These are phyloP conservation scores for Chaetothyriales sp. DNA, from an alignment of 2,329 filamentous ascomycete genomes.

Conservation along the genomic window DNA sequence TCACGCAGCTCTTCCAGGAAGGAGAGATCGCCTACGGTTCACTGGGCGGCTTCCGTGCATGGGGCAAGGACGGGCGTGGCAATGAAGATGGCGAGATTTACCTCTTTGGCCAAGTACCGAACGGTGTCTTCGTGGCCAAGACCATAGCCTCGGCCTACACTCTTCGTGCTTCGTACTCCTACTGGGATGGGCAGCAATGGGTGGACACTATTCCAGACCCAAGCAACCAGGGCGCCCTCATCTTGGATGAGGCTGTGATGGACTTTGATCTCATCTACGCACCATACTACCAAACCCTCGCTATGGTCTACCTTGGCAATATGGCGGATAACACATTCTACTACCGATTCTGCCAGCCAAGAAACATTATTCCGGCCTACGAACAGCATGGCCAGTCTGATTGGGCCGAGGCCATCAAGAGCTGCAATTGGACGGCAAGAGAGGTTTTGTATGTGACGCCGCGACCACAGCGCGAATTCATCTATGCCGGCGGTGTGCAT, in stretches of 20 bases:
- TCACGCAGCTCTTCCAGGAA: conserved; percentile 20
- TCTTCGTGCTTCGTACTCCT: conserved; percentile 17
- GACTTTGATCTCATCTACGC: conserved; percentile 23
- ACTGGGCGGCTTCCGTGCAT: conserved; percentile 21
- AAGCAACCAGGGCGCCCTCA: conserved; percentile 14
- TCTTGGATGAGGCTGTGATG: conserved; percentile 20
- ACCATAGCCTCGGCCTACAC: conserved; percentile 12
- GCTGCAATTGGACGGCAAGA: conserved; percentile 20
- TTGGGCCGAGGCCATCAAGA: conserved; percentile 20
- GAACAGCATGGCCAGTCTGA: conserved; percentile 8
- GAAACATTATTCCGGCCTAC: conserved; percentile 13
- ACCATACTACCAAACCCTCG: conserved; percentile 21
- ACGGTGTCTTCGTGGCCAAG: conserved; percentile 20
- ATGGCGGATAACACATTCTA: conserved; percentile 24
- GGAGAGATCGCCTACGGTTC: conserved; percentile 21
- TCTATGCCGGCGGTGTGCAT: conserved; percentile 22
- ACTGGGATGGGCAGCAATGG: conserved; percentile 21
- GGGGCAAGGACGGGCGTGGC: conserved; percentile 19
- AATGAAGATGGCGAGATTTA: conserved; percentile 22
- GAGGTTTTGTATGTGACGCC: conserved; percentile 18
- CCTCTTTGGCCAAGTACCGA: conserved; percentile 19
- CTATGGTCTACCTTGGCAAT: conserved; percentile 22
- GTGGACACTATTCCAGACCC: conserved; percentile 11
- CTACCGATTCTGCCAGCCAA: conserved; percentile 16
- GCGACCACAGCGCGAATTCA: conserved; percentile 17